Base-by-base conservation (phyloP, 169 alveolate species). In the Pseudocohnilembus persalinus region DNA sequence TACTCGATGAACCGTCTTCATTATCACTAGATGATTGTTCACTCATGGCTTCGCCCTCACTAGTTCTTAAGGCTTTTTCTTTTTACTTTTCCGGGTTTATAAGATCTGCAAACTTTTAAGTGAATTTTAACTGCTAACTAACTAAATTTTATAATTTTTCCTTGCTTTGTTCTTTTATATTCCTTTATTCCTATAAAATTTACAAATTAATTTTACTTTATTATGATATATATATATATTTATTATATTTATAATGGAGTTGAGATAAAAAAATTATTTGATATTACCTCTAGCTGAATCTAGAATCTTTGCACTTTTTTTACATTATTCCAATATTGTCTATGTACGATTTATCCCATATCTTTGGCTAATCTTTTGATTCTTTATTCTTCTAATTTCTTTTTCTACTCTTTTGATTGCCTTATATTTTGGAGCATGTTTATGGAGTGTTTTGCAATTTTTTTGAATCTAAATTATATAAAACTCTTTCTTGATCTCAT, bases 381-480 rank as follows among this genome's bases (percentile, higher is more conserved):
- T 81, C 72, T 74, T 63, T 73, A 33, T 27, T 76, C 87, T n/a
- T 81, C 79, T 64, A 74, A 65, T 83, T 72, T 85, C 73, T 78
- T 73, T 63, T 85, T 63, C 49, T 79, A 64, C 49, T 79, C 76
- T 49, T 79, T 79, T 32, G 84, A n/a, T 29, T 49, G 30, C 49
- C 30, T 79, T n/a, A 79, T n/a, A 31, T 79, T 79, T 0, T 33
- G 27, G 26, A 49, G 63, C 29, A 73, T 73, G 63, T 68, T 79
- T 0, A 80, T 76, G 29, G 90, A 77, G 28, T 86, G 80, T 64
- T 86, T 83, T 31, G 90, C 82, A 29, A 86, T 65, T 75, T 81
- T 86, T 74, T 81, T 86, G 6, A 83, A 31, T 35, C 75, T 34
- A 75, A 80, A 86, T 86, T 86, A 79, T 25, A 80, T 80, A 68